Conservation (phyloP, 345 rosid species). For the Populus simonii region DNA sequence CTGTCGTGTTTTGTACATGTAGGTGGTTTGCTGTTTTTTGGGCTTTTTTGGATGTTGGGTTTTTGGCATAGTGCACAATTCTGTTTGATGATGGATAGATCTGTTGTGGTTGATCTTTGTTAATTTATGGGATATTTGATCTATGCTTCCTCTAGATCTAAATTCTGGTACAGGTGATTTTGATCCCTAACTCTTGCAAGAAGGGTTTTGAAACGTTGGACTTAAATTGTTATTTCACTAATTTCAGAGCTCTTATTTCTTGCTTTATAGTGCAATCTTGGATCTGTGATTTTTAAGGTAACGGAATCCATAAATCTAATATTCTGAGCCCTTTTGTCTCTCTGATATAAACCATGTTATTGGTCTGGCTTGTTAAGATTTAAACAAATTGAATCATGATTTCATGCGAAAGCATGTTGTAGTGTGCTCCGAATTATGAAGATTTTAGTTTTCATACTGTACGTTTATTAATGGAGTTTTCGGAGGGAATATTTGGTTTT, state of each 20-base stretch:
- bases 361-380: background rate
- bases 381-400: background rate
- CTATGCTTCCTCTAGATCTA: background rate
- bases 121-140: background rate
- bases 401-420: background rate
- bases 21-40: background rate
- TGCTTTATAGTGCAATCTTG: background rate
- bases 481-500: background rate
- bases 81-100: background rate
- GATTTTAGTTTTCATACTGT: background rate
- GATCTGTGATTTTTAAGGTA: background rate
- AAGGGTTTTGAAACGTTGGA: background rate
- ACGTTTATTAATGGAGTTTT: background rate
- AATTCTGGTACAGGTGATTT: background rate
- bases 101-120: background rate
- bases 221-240: background rate
- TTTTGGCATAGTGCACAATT: background rate
- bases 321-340: background rate
- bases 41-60: background rate
- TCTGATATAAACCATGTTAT: background rate
- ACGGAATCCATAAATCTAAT: slow-evolving; percentile 5
- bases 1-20: background rate
- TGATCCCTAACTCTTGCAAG: background rate
- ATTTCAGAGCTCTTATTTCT: background rate
- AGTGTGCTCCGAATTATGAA: background rate